Base-by-base conservation (phyloP, 345 rosid genomes). In the Corymbia maculata region DNA sequence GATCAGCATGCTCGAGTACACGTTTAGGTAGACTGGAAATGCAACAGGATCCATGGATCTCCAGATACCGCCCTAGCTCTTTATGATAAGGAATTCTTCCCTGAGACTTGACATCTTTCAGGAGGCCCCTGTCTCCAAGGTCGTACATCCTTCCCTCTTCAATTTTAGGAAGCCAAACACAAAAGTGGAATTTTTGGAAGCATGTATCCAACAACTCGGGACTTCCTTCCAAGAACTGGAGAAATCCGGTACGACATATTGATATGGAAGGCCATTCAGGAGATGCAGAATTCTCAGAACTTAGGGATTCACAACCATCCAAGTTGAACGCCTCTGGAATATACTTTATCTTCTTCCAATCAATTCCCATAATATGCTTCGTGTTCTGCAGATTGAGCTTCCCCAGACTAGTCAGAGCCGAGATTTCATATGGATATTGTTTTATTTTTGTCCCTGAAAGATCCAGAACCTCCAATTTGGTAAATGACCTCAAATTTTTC, bases 31-130 rank as follows among this genome's bases (percentile, higher is more conserved):
- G 88, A 79, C 85, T 13, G 11, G 90, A 88, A 52, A 30, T 70
- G 2, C 57, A 86, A 50, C 82, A 30, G 85, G 91, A 86, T 86
- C 93, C 94, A 61, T 57, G 79, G 88, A 95, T 91, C 88, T 95
- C 91, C 88, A 91, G 52, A 45, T 50, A 85, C 51, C 51, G 86
- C 8, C 86, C 75, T 45, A 28, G 88, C 53, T 36, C 52, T 59
- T 17, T 32, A 5, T 50, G 16, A 86, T 10, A 22, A 70, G 91
- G 88, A 87, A 53, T 2, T 91, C 90, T 82, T 61, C 19, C 61
- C 9, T 49, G 36, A 49, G 16, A 55, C 87, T 92, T 90, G 32
- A 89, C 51, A 42, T 89, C 87, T 0, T 45, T 61, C 42, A 85
- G 88, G 75, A 86, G 8, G 85, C 86, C 17, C 51, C n/a, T 44